A percentile compares a stretch with the other conserved stretches of the same genome.
Evolutionary conservation across 257 asterid species (phyloP).

Genomic region (Nicotiana attenuata): DNA sequence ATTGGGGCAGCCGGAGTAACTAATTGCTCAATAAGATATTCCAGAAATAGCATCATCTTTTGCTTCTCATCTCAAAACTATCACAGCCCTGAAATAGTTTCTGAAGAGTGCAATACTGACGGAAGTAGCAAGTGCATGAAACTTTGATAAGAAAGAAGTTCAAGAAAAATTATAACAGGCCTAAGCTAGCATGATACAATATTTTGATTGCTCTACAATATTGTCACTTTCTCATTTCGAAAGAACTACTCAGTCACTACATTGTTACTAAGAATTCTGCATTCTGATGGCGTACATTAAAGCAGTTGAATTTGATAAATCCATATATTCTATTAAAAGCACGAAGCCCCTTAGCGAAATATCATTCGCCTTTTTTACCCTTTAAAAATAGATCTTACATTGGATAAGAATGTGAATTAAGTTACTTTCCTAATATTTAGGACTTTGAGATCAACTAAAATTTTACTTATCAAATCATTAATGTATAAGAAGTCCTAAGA

Average conservation of each 20-base stretch:
- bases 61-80: not conserved
- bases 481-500: no score
- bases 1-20: not conserved
- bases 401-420: no score
- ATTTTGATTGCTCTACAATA: not conserved
- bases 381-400: no score
- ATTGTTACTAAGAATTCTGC: not conserved
- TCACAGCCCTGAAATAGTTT: constrained; percentile 1
- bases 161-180: not conserved
- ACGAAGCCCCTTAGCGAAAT: no score
- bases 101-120: not conserved
- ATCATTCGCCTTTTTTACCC: no score
- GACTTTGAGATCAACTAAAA: no score
- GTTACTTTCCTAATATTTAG: no score
- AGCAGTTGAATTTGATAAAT: not conserved
- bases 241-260: not conserved
- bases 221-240: not conserved
- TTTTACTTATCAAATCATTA: no score
- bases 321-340: no score
- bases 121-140: not conserved
- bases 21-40: not conserved
- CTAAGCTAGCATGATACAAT: not conserved
- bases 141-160: not conserved
- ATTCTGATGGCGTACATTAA: not conserved
- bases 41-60: not conserved